Percentiles rank a stretch among this genome's conserved stretches.
Evolutionary conservation across 768 basidiomycete species (phyloP).

Genomic region (Psilocybe cyanescens): DNA sequence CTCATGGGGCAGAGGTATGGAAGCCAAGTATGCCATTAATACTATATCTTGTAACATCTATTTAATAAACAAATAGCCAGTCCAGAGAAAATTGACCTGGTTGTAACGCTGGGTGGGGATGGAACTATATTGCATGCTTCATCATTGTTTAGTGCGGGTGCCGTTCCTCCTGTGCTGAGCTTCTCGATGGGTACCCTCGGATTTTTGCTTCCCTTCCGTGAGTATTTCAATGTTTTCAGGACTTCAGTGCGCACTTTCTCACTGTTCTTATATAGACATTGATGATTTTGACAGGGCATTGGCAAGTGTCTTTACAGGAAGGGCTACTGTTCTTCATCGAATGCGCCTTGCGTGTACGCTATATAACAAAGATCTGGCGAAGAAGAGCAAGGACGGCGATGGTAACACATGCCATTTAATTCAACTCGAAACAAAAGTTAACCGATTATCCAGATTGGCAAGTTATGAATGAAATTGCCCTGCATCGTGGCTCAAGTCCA

Average conservation of each 20-base stretch:
- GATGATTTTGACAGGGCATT: constrained; percentile 84
- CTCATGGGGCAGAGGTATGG: constrained; percentile 69
- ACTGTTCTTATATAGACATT: constrained; percentile 63
- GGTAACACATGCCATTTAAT: constrained; percentile 42
- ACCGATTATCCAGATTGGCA: constrained; percentile 70
- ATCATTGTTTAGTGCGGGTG: constrained; percentile 86
- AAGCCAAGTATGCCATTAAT: constrained; percentile 48
- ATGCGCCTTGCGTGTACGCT: constrained; percentile 91
- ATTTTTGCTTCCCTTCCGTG: constrained; percentile 92
- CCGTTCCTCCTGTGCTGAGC: constrained; percentile 90
- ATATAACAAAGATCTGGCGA: constrained; percentile 60
- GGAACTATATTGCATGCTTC: constrained; percentile 95
- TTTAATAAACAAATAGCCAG: constrained; percentile 39
- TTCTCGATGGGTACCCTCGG: constrained; percentile 95
- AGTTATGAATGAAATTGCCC: constrained; percentile 95
- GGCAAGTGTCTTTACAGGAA: constrained; percentile 77
- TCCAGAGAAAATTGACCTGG: constrained; percentile 75
- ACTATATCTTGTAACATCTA: not conserved
- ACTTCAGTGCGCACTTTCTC: not conserved
- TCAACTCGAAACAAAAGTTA: not conserved
- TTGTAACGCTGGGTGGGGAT: constrained; percentile 92
- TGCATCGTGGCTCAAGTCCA: constrained; percentile 90
- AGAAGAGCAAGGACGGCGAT: constrained; percentile 60
- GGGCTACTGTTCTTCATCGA: constrained; percentile 80
- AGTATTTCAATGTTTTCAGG: constrained; percentile 34